A percentile compares a stretch with the other conserved stretches of the same genome.
Evolutionary conservation across 108 stramenopile genomes (phyloP).

Genomic region (Poteriospumella lacustris): DNA sequence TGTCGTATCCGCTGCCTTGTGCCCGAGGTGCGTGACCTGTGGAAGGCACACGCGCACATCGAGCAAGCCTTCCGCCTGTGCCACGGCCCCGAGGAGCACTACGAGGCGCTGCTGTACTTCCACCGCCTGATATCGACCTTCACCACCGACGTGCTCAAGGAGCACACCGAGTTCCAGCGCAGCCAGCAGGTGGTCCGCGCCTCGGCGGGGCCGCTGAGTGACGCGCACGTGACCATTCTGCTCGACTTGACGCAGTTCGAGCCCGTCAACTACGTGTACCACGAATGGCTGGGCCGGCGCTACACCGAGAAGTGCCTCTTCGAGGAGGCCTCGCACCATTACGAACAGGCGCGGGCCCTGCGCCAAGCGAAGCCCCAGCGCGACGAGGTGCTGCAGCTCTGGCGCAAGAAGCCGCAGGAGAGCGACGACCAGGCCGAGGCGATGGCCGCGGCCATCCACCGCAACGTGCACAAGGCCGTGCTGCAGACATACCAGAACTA

Average conservation of each 20-base stretch:
- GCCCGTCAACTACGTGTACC: neutral
- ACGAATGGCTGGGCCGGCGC: neutral
- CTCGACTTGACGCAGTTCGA: neutral
- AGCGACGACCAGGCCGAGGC: neutral
- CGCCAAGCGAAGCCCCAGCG: neutral
- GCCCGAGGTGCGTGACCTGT: neutral
- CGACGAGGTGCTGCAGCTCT: neutral
- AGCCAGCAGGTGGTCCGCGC: neutral
- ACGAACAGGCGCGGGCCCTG: neutral
- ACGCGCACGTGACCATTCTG: neutral
- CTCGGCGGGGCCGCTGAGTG: neutral
- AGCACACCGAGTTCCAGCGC: neutral
- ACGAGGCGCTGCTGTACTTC: neutral
- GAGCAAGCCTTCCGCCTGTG: neutral
- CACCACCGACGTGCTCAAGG: neutral
- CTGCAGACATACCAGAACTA: neutral
- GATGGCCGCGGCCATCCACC: neutral
- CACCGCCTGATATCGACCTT: neutral
- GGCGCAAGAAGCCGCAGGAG: neutral
- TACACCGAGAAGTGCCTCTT: slow-evolving; percentile 5
- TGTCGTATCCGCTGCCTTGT: neutral
- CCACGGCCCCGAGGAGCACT: neutral
- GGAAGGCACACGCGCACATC: neutral
- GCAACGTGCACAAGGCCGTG: neutral
- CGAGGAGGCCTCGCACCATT: neutral